A percentile compares a stretch with the other conserved stretches of the same genome.
Conservation (phyloP, 1,284 basidiomycete genomes). For the Mycena citricolor region DNA sequence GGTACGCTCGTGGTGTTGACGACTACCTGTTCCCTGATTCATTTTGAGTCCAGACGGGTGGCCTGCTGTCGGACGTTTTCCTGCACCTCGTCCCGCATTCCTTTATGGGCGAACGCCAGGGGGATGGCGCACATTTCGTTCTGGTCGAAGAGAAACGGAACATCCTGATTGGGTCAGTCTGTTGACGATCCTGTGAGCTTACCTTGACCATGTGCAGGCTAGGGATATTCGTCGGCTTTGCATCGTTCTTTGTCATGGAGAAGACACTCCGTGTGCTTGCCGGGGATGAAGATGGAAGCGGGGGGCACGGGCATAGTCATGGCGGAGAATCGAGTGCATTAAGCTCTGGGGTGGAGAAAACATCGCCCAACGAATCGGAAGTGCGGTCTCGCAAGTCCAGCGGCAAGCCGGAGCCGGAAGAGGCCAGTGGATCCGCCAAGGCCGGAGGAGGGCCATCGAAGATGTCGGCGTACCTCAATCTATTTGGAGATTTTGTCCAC, state of each 20-base stretch:
- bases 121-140: slow-evolving; percentile 65
- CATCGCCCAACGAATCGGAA: slow-evolving; percentile 60
- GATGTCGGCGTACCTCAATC: slow-evolving; percentile 84
- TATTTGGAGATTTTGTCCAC: slow-evolving; percentile 88
- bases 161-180: slow-evolving; percentile 75
- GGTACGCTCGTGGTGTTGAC: slow-evolving; percentile 44
- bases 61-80: slow-evolving; percentile 87
- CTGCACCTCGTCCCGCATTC: slow-evolving; percentile 86
- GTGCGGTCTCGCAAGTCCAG: slow-evolving; percentile 35
- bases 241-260: slow-evolving; percentile 87
- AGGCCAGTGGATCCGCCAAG: slow-evolving; percentile 44
- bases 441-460: slow-evolving; percentile 60
- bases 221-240: slow-evolving; percentile 82
- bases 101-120: slow-evolving; percentile 84
- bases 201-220: slow-evolving; percentile 44
- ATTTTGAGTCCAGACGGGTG: slow-evolving; percentile 63
- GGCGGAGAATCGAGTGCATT: slow-evolving; percentile 30
- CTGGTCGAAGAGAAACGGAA: slow-evolving; percentile 89
- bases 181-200: not conserved
- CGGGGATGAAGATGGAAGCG: slow-evolving; percentile 50
- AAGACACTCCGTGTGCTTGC: slow-evolving; percentile 83
- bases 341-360: slow-evolving; percentile 35
- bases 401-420: slow-evolving; percentile 16
- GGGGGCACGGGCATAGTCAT: slow-evolving; percentile 63
- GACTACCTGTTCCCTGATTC: slow-evolving; percentile 10